Base-by-base conservation (phyloP, 2,329 filamentous ascomycete genomes). In the Talaromyces sp. region DNA sequence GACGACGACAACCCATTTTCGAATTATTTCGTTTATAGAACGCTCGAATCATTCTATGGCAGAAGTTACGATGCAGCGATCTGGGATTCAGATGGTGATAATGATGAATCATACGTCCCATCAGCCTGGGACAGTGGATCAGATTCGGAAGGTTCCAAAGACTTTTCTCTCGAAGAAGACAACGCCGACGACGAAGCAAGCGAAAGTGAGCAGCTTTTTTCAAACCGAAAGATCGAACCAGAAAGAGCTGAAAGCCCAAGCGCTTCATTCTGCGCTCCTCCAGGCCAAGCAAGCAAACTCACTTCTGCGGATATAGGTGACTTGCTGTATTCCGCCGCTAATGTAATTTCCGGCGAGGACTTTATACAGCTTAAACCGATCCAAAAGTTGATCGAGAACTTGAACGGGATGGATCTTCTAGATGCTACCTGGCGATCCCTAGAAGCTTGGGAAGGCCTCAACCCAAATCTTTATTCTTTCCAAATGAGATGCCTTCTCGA, bases 401-500 rank as follows among this genome's bases (percentile, higher is more conserved):
- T 58, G 5, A 46, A 43, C 7, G 57, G 57, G 10, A 32, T 54
- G 17, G 35, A 58, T 46, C 57, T 58, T 54, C 50, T 58, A 54
- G 57, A 58, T 54, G 57, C 50, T 35, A 58, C 57, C 13, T 58
- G 57, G 57, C 57, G 57, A n/a, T 54, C 26, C 14, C 13, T 54
- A 27, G 57, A 58, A 35, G 27, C 51, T 10, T 58, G 50, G 57
- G 57, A 58, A 7, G 57, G 50, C 27, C 38, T 26, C 26, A 31
- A 4, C 6, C 57, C 50, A 13, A 35, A 46, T 17, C n/a, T 54
- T 9, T 54, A 46, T 26, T 54, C 57, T 4, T n/a, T 17, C n/a
- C 50, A 46, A 46, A 58, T 58, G 57, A 24, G 4, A 54, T 27
- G 32, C 35, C 26, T 58, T 2, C 10, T 17, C 0, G 11, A 9